phyloP scores from a whole-genome alignment of 768 basidiomycete genomes.

The Pleurotus cornucopiae region DNA sequence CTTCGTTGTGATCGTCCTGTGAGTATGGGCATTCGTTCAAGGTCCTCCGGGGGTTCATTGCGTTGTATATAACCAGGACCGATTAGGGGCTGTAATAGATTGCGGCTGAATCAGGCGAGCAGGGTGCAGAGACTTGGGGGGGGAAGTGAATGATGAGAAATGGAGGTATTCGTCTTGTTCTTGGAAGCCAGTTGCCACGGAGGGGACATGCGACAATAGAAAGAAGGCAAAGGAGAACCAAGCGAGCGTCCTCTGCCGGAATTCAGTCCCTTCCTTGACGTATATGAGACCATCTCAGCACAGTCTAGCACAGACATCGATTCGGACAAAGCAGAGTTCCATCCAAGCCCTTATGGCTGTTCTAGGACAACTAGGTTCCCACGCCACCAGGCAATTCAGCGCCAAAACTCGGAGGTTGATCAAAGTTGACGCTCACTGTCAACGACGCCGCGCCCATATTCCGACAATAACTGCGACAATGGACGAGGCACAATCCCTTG shows the following conservation, averaged over 20 bases:
- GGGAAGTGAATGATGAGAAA: slow-evolving; percentile 6
- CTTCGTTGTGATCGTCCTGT: slow-evolving; percentile 44
- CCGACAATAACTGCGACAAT: slow-evolving; percentile 23
- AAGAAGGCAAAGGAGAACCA: slow-evolving; percentile 7
- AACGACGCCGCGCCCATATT: not conserved
- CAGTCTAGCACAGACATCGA: not conserved
- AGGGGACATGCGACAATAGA: not conserved
- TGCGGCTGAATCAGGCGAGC: slow-evolving; percentile 2
- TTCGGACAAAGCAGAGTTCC: not conserved
- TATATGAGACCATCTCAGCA: slow-evolving; percentile 1
- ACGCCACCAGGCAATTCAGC: not conserved
- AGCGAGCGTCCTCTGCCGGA: slow-evolving; percentile 6
- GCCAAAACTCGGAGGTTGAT: not conserved
- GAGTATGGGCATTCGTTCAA: slow-evolving; percentile 14
- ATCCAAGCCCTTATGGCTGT: not conserved
- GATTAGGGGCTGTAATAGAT: slow-evolving; percentile 7
- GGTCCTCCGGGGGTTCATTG: not conserved
- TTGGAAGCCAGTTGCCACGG: not conserved
- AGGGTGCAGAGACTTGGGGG: not conserved
- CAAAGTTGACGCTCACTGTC: not conserved
- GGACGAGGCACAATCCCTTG: slow-evolving; percentile 58
- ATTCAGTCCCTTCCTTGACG: not conserved
- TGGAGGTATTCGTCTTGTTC: slow-evolving; percentile 9
- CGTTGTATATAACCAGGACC: not conserved
- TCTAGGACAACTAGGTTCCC: not conserved